Base-by-base conservation (phyloP, 2,329 filamentous ascomycete species). In the Sarocladiaceae sp. region DNA sequence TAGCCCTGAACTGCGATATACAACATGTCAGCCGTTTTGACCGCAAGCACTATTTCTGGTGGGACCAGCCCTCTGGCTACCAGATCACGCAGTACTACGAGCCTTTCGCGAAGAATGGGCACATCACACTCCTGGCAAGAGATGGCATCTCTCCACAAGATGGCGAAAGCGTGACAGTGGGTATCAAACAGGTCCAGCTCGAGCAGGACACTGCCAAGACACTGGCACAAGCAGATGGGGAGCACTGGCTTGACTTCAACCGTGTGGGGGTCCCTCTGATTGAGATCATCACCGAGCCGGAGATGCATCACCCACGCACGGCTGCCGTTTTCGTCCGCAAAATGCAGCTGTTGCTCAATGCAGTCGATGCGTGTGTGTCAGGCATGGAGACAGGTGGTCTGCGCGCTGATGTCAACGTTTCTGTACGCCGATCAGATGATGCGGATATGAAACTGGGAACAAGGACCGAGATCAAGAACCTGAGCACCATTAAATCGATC, bases 131-230 rank as follows among this genome's bases (percentile, higher is more conserved):
- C 5, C 80, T 79, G 35, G 71, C 81, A 3, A 78, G 90, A 53
- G 93, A 97, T 64, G 92, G 91, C 1, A 89, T 96, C 55, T 85
- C 86, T 0, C 75, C 82, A 1, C 80, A 88, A 60, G 87, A 91
- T 60, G 87, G 87, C 1, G 76, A 86, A 17, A 71, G 77, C n/a
- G 71, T 96, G 18, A 77, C 74, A 0, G 79, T 99, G 48, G 86
- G 88, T 26, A 96, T 99, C 64, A 88, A 94, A 67, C 94, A 97
- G 68, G 80, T 99, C 8, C 94, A 99, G 70, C 86, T 99, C 74
- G 94, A 99, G 71, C 94, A 99, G 70, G 94, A 99, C 66, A 97
- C 94, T 1, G 94, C 92, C 58, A 97, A 97, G 70, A 97, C 93
- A 1, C 79, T 92, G 35, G 85, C 89, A 25, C 86, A 93, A 59